Percentiles rank a stretch among this genome's conserved stretches.
phyloP scores from a whole-genome alignment of 192 early-diverging fungal species.

The Spizellomyces punctatus region DNA sequence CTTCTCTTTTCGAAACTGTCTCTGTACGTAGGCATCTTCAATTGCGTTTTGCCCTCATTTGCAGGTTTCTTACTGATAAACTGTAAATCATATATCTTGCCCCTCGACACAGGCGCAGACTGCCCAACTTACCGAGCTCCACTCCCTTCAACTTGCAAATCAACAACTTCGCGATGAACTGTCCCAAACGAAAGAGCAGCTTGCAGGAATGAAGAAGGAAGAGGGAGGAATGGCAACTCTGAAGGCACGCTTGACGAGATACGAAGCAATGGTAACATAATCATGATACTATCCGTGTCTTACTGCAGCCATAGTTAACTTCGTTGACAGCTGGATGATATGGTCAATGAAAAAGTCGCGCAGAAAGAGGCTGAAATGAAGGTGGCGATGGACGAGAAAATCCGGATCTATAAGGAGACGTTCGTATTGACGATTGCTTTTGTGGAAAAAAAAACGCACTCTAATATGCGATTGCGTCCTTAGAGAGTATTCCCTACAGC shows the following conservation, averaged over 20 bases:
- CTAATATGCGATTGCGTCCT: no score
- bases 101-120: background rate
- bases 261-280: constrained; percentile 62
- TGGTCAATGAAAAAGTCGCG: constrained; percentile 66
- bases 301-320: background rate
- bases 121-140: background rate
- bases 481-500: constrained; percentile 79
- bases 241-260: constrained; percentile 56
- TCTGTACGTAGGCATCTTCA: constrained; percentile 38
- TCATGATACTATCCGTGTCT: background rate
- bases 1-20: constrained; percentile 65
- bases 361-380: constrained; percentile 75
- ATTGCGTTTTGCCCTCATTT: background rate
- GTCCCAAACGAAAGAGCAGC: constrained; percentile 43
- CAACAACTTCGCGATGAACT: constrained; percentile 55
- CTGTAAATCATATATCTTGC: no score
- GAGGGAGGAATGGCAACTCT: constrained; percentile 53
- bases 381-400: constrained; percentile 77
- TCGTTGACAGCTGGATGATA: constrained; percentile 56
- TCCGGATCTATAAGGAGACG: constrained; percentile 79
- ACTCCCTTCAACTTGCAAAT: constrained; percentile 50
- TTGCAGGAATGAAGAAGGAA: constrained; percentile 42
- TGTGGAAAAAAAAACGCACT: background rate
- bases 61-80: no score
- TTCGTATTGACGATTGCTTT: constrained; percentile 19